Base-by-base conservation (phyloP, 352 stramenopile species). In the Blastocystis sp. region DNA sequence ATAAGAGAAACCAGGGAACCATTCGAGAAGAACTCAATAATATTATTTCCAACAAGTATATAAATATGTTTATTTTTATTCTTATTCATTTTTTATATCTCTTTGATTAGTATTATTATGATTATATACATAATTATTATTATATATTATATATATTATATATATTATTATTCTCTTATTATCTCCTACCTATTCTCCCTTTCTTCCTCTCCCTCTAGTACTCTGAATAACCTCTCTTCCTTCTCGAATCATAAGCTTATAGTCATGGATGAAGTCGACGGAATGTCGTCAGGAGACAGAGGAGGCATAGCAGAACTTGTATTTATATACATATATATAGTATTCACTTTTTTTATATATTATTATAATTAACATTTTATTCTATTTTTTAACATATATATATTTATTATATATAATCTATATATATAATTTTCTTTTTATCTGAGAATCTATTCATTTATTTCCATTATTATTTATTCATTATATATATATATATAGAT, bases 261-360 rank as follows among this genome's bases (percentile, higher is more conserved):
- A 9, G 83, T 97, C 57, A 98, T 99, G 91, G 90, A 99, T 59
- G 89, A 98, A 75, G 89, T 99, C 1, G 90, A 98, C 68, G 90
- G 90, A 19, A 96, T 99, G 89, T 89, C 82, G 23, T 82, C 79
- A 0, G 85, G 85, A 7, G 91, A 99, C 73, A 75, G 89, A 9
- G 86, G 84, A 40, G 88, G 89, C 36, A 96, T 93, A 7, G 75
- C 79, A 13, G 89, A 97, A 74, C 72, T 99, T n/a, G n/a, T n/a
- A n/a, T n/a, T n/a, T n/a, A n/a, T n/a, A n/a, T n/a, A n/a, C n/a
- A n/a, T n/a, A n/a, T n/a, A n/a, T n/a, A n/a, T n/a, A n/a, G n/a
- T n/a, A n/a, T n/a, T n/a, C n/a, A n/a, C n/a, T n/a, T n/a, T n/a
- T n/a, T n/a, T n/a, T n/a, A n/a, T n/a, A n/a, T n/a, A n/a, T n/a